A percentile compares a stretch with the other conserved stretches of the same genome.
phyloP scores from a whole-genome alignment of 2,329 filamentous ascomycete genomes.

The Clarireedia sp. region DNA sequence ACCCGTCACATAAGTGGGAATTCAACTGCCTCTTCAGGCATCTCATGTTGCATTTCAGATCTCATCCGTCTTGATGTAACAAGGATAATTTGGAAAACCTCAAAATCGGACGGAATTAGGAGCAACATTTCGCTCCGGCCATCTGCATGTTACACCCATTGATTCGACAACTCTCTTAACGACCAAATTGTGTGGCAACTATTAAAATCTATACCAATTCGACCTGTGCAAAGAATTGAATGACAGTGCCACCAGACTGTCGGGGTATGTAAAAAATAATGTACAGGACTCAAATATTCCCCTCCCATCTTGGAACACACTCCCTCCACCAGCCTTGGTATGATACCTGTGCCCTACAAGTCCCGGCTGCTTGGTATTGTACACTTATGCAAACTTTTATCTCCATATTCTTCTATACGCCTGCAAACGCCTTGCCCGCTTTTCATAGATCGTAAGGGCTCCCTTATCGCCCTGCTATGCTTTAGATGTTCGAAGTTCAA shows the following conservation, averaged over 20 bases:
- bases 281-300: conserved; percentile 20
- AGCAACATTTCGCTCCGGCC: not conserved
- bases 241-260: conserved; percentile 18
- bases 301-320: conserved; percentile 13
- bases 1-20: not conserved
- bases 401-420: conserved; percentile 15
- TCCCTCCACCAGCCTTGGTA: conserved; percentile 23
- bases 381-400: conserved; percentile 21
- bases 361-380: conserved; percentile 18
- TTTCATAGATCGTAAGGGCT: conserved; percentile 23
- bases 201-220: not conserved
- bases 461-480: conserved; percentile 14
- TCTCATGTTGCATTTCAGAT: not conserved
- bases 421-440: conserved; percentile 25
- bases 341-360: conserved; percentile 17
- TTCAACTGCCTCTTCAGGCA: not conserved
- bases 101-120: not conserved
- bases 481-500: conserved; percentile 4
- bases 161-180: not conserved
- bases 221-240: conserved; percentile 11
- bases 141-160: too few species aligned
- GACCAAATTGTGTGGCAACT: not conserved
- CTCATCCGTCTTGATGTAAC: not conserved
- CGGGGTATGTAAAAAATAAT: conserved; percentile 24
- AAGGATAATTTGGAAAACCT: not conserved